These are phyloP conservation scores for Russula griseocarnosa DNA, from an alignment of 768 basidiomycete genomes.

Conservation along the genomic window DNA sequence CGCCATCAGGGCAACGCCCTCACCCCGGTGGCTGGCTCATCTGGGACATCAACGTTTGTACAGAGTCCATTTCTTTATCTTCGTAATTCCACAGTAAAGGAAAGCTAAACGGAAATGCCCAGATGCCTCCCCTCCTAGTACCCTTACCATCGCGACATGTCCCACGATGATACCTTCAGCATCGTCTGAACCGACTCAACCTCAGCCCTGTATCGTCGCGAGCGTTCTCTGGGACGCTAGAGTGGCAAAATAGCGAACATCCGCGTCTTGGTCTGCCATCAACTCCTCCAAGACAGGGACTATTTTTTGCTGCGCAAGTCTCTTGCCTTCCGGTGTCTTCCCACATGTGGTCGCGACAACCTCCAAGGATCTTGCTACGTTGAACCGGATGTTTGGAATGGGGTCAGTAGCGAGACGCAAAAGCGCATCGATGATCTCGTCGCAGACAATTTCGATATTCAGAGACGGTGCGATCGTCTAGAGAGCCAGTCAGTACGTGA, in stretches of 20 bases:
- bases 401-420: constrained; percentile 80
- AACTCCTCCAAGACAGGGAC: constrained; percentile 82
- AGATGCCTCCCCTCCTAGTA: constrained; percentile 26
- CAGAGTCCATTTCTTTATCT: constrained; percentile 25
- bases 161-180: constrained; percentile 1
- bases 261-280: constrained; percentile 86
- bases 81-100: constrained; percentile 26
- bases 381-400: constrained; percentile 99
- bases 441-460: constrained; percentile 74
- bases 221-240: constrained; percentile 66
- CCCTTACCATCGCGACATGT: constrained; percentile 29
- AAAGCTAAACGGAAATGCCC: constrained; percentile 14
- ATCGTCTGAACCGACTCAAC: constrained; percentile 28
- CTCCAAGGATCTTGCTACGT: constrained; percentile 94
- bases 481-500: constrained; percentile 2
- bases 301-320: constrained; percentile 69
- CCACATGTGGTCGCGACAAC: constrained; percentile 74
- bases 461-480: constrained; percentile 95
- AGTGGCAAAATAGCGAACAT: constrained; percentile 91
- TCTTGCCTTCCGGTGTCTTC: constrained; percentile 59
- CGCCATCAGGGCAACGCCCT: background rate
- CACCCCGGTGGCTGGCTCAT: background rate
- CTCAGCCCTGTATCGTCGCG: constrained; percentile 39
- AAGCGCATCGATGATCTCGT: constrained; percentile 80
- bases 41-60: constrained; percentile 11